Base-by-base conservation (phyloP, 352 stramenopile species). In the Pythium aquatile region DNA sequence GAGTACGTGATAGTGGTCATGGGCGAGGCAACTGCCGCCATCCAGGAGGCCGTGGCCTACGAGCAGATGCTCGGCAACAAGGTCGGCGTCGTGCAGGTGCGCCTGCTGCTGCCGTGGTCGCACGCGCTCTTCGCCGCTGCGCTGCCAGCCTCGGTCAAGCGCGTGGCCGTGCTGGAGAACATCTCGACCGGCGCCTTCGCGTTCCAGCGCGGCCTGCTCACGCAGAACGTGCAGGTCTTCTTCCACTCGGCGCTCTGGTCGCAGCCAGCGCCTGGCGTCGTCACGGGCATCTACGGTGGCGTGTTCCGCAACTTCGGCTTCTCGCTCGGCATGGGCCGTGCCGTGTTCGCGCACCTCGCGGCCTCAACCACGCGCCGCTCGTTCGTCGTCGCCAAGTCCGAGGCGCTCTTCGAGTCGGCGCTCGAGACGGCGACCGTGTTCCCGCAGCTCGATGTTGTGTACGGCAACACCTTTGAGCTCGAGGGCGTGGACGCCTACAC, bases 381-480 rank as follows among this genome's bases (percentile, higher is more conserved):
- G 24, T 91, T 95, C 58, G 90, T 93, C 46, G 85, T 97, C 26
- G 77, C 77, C 57, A 94, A 97, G 73, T 92, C 75, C 9, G 75
- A 91, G 67, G 60, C 72, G 33, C 54, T 85, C n/a, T 89, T 83
- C 59, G 82, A 91, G 35, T 58, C 68, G 33, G 77, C 79, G 11
- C 57, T 89, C 9, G 71, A 81, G 58, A 69, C 74, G 1, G 60
- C 75, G 42, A 26, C 57, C 32, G 79, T 65, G 26, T 76, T 95
- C n/a, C 81, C 78, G 49, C 67, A 72, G 57, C 61, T 88, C 26
- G 79, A 91, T 56, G 79, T 89, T 5, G 65, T 90, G 39, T 87
- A 81, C 46, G 79, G 81, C 20, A 63, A 76, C 4, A 53, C 30
- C 9, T 68, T 82, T 11, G 78, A 88, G 53, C 68, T 85, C 16